Evolutionary conservation across 192 early-diverging fungal species (phyloP).

Genomic region (Helicostylum pulchrum): DNA sequence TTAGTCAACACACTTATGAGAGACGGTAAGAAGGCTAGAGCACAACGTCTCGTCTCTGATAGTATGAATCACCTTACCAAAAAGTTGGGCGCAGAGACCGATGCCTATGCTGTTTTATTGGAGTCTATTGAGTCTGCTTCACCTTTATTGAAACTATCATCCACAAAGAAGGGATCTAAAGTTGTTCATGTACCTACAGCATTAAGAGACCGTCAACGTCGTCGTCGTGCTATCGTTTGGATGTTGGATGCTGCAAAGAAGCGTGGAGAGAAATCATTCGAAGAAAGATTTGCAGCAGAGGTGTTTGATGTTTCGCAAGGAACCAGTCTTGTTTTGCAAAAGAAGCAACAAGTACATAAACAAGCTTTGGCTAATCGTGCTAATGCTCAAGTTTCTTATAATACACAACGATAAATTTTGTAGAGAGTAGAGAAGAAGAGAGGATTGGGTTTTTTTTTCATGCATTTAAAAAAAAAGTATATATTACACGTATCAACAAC

Average conservation of each 20-base stretch:
- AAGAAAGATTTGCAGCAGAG: constrained; percentile 72
- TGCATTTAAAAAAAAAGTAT: not conserved
- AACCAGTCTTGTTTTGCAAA: constrained; percentile 61
- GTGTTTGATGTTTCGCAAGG: constrained; percentile 79
- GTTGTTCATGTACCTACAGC: constrained; percentile 75
- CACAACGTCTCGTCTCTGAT: constrained; percentile 62
- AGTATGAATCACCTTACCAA: constrained; percentile 66
- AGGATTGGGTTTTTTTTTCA: no score
- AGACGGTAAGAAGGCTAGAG: constrained; percentile 84
- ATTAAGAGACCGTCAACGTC: constrained; percentile 73
- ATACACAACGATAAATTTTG: constrained; percentile 16
- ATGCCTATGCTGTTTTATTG: constrained; percentile 65
- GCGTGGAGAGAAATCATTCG: constrained; percentile 61
- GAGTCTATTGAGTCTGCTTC: constrained; percentile 70
- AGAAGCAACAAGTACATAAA: constrained; percentile 79
- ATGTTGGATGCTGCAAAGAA: constrained; percentile 71
- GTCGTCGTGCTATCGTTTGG: constrained; percentile 81
- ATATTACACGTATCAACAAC: not conserved
- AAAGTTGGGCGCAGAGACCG: constrained; percentile 36
- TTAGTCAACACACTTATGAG: constrained; percentile 91
- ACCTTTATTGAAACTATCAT: constrained; percentile 73
- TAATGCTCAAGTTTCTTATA: constrained; percentile 48
- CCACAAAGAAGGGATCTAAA: constrained; percentile 77
- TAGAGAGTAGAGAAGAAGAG: no score
- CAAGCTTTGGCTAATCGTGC: constrained; percentile 78